These are phyloP conservation scores for Penicillium griseofulvum DNA, from an alignment of 2,329 filamentous ascomycete species.

Conservation along the genomic window DNA sequence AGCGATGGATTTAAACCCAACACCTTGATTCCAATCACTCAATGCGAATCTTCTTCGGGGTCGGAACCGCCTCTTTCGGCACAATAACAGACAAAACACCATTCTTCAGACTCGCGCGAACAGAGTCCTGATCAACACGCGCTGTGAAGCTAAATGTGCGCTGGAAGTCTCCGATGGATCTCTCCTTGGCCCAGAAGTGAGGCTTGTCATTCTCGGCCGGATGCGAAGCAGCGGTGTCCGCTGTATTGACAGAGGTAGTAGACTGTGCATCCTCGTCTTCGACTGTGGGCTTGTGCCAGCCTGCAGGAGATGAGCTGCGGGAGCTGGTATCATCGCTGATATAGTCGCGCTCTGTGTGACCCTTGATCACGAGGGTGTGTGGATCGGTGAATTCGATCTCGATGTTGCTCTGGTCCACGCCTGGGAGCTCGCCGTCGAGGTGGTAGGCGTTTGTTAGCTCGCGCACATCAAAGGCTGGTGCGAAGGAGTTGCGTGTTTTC, in stretches of 20 bases:
- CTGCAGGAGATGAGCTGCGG: constrained; percentile 23
- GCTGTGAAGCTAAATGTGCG: constrained; percentile 57
- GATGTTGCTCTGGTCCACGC: constrained; percentile 43
- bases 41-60: constrained; percentile 54
- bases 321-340: constrained; percentile 11
- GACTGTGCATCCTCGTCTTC: constrained; percentile 39
- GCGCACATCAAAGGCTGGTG: constrained; percentile 45
- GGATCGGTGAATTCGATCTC: constrained; percentile 49
- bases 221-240: constrained; percentile 15
- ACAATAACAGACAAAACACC: constrained; percentile 56
- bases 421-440: constrained; percentile 48
- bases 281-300: constrained; percentile 49
- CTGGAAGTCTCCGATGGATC: constrained; percentile 57
- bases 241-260: constrained; percentile 1
- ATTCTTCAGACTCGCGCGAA: constrained; percentile 59
- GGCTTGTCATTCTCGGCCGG: constrained; percentile 13
- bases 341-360: constrained; percentile 38
- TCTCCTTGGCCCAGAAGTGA: constrained; percentile 59
- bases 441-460: constrained; percentile 42
- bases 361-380: constrained; percentile 46
- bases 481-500: constrained; percentile 30
- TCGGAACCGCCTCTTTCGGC: constrained; percentile 53
- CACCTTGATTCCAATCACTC: constrained; percentile 38
- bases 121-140: constrained; percentile 56
- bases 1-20: not conserved